Base-by-base conservation (phyloP, 306 rosid species). In the Malus orientalis region DNA sequence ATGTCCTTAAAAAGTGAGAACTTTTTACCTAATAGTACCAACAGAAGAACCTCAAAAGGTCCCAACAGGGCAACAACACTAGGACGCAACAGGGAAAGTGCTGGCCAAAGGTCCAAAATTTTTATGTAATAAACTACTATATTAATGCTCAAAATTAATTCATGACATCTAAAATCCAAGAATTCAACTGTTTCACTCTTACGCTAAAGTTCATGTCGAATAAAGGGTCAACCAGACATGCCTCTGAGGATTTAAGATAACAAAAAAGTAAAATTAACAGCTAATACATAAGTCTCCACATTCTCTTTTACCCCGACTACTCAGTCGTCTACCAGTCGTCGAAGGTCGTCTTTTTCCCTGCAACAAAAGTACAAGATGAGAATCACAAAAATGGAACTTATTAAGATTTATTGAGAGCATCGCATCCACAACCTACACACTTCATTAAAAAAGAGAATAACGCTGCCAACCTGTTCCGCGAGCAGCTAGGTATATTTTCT, bases 331-430 rank as follows among this genome's bases (percentile, higher is more conserved):
- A 15, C 4, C 80, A 81, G 27, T 85, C 69, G 36, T 71, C 73
- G 36, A 86, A 86, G 55, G 86, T 86, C 3, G 85, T 86, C 80
- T 86, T 86, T 76, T 76, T 86, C 58, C 89, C 89, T 86, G 89
- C 67, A 70, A 5, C 4, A 20, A 3, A 3, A 59, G 30, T 58
- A 58, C 51, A 75, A 29, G 54, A 11, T 4, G 9, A 18, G 59
- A 18, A 18, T 18, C 16, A 53, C 62, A n/a, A 20, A 8, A 57
- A 7, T 23, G 27, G 19, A 49, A 14, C 18, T 47, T 4, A 16
- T 15, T 15, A 49, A 49, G 55, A 49, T 14, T 14, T 0, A 4
- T 16, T 16, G 19, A 49, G 19, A 49, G 14, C 49, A 44, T 44
- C 14, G 11, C 47, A 42, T 9, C 14, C 54, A 49, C 54, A 49